Conservation (phyloP, 306 rosid genomes). For the Prunus davidiana region DNA sequence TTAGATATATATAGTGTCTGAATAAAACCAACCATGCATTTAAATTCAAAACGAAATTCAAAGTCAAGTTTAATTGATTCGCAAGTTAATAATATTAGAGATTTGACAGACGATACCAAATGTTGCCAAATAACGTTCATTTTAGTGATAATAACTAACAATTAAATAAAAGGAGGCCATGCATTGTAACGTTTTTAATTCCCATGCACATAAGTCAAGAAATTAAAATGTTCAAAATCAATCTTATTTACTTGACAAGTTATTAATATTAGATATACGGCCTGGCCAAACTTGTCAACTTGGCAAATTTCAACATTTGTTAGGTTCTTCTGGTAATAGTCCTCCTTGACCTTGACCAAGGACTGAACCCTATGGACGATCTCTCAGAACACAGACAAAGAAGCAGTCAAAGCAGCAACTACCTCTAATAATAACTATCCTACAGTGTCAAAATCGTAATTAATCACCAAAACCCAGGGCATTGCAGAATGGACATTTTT, state of each 20-base stretch:
- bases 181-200: not conserved
- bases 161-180: not conserved
- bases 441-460: conserved; percentile 26
- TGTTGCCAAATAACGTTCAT: not conserved
- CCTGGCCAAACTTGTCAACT: not conserved
- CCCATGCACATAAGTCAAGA: no score
- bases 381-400: not conserved
- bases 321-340: no score
- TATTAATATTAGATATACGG: no score
- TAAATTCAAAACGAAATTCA: fast-evolving
- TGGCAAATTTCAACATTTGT: not conserved
- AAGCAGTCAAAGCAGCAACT: not conserved
- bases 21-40: no score
- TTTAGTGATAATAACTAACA: no score
- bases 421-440: not conserved
- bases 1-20: no score
- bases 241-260: no score
- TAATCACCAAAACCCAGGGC: not conserved
- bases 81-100: not conserved
- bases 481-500: not conserved
- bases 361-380: not conserved
- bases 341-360: not conserved
- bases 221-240: no score
- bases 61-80: no score
- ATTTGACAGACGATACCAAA: not conserved